These are phyloP conservation scores for Capsicum rhomboideum DNA, from an alignment of 257 asterid species.

Conservation along the genomic window DNA sequence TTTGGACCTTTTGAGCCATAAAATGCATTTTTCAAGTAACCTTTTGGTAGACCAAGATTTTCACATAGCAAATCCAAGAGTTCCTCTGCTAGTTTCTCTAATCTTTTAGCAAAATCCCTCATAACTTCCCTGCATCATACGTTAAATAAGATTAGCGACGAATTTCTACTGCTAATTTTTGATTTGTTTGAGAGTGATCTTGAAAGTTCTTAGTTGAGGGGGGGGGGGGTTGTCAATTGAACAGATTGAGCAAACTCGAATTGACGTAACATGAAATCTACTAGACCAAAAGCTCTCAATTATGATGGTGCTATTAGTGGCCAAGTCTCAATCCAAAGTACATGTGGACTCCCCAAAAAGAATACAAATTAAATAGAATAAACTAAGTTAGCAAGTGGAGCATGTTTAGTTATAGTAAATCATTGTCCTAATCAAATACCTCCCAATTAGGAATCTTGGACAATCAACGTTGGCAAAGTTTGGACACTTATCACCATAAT, in stretches of 20 bases:
- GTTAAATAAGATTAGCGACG: background rate
- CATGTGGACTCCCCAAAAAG: background rate
- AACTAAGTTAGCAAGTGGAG: background rate
- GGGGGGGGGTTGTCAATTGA: background rate
- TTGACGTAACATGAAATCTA: too few species aligned
- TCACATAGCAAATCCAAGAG: conserved; percentile 52
- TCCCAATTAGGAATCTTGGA: background rate
- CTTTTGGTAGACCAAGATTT: conserved; percentile 42
- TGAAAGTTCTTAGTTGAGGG: background rate
- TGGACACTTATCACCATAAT: background rate
- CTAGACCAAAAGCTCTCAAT: background rate
- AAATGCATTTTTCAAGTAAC: conserved; percentile 42
- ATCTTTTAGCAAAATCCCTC: conserved; percentile 44
- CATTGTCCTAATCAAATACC: background rate
- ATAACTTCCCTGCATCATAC: conserved; percentile 37
- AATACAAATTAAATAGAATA: background rate
- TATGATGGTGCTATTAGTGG: background rate
- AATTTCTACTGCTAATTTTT: background rate
- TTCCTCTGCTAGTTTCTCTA: conserved; percentile 41
- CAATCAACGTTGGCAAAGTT: background rate
- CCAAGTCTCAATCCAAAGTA: background rate
- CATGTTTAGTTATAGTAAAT: background rate
- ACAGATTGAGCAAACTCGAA: too few species aligned
- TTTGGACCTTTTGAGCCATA: conserved; percentile 34
- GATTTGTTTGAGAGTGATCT: background rate